A percentile compares a stretch with the other conserved stretches of the same genome.
phyloP scores from a whole-genome alignment of 2,329 filamentous ascomycete species.

The Cladorrhinum sp. region DNA sequence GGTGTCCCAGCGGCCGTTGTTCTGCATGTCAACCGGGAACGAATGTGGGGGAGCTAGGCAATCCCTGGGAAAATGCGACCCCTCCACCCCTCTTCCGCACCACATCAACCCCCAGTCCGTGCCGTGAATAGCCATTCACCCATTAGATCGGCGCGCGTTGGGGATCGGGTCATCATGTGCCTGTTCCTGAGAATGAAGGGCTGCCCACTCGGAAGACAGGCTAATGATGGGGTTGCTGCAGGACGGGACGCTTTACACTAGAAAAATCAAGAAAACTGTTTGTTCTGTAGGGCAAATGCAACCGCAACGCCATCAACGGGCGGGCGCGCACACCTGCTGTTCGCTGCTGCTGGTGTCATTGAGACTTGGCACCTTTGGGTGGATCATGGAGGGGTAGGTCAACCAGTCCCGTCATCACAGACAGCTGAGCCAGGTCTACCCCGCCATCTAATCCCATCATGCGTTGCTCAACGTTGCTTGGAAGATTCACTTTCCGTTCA shows the following conservation, averaged over 20 bases:
- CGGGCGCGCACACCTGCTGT: not conserved
- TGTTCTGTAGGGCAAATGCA: not conserved
- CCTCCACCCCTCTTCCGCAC: not conserved
- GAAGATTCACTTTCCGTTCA: not conserved
- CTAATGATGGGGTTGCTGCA: not conserved
- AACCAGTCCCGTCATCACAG: not conserved
- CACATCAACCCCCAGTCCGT: not conserved
- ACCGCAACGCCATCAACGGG: not conserved
- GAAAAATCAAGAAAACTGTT: not conserved
- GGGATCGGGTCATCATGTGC: not conserved
- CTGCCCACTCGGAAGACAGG: not conserved
- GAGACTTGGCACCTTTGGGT: not conserved
- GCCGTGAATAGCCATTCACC: not conserved
- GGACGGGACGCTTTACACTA: not conserved
- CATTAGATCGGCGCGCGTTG: not conserved
- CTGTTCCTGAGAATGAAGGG: not conserved
- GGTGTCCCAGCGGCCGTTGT: constrained; percentile 5
- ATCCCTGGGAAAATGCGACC: not conserved
- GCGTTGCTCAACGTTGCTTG: not conserved
- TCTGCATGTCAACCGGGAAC: not conserved
- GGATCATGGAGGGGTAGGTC: not conserved
- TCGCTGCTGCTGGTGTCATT: not conserved
- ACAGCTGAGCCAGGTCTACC: not conserved
- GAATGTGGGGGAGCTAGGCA: not conserved
- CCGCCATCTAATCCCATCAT: not conserved